A percentile compares a stretch with the other conserved stretches of the same genome.
phyloP scores from a whole-genome alignment of 2,329 filamentous ascomycete species.

The Lasiodiplodia hormozganensis region DNA sequence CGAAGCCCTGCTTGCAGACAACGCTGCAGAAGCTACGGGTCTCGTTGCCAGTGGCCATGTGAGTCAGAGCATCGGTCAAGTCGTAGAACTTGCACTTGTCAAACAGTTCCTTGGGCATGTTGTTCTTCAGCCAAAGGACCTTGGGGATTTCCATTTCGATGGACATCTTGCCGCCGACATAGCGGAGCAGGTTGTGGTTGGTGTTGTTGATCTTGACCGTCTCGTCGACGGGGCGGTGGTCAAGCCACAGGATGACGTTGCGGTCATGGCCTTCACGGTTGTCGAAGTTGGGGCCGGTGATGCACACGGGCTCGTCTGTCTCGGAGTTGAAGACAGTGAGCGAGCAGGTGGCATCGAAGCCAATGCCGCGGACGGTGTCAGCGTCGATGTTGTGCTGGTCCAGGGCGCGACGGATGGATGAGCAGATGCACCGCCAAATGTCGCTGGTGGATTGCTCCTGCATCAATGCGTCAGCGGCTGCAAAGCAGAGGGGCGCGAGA shows the following conservation, averaged over 20 bases:
- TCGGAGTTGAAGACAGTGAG: conserved; percentile 88
- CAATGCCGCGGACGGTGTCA: conserved; percentile 81
- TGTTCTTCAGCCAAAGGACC: conserved; percentile 96
- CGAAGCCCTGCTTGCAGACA: conserved; percentile 96
- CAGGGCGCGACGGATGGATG: conserved; percentile 82
- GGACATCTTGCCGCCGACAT: conserved; percentile 97
- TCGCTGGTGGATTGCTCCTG: conserved; percentile 97
- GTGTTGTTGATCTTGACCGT: conserved; percentile 93
- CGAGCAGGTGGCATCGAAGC: conserved; percentile 99
- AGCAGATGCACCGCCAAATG: conserved; percentile 95
- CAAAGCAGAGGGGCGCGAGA: neutral
- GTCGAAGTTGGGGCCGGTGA: conserved; percentile 86
- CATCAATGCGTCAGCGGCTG: conserved; percentile 30
- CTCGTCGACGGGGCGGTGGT: conserved; percentile 90
- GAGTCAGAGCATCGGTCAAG: conserved; percentile 88
- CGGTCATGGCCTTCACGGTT: conserved; percentile 79
- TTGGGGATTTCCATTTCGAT: conserved; percentile 99
- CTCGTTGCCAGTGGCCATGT: conserved; percentile 91
- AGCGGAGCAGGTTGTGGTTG: conserved; percentile 88
- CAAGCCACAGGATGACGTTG: conserved; percentile 97
- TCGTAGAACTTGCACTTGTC: conserved; percentile 97
- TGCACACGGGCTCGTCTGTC: conserved; percentile 87
- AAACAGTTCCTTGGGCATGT: conserved; percentile 93
- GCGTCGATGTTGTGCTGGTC: conserved; percentile 81
- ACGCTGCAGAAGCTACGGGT: conserved; percentile 93